A percentile compares a stretch with the other conserved stretches of the same genome.
Evolutionary conservation across 768 basidiomycete species (phyloP).

Genomic region (Lanmaoa pseudosensibilis): DNA sequence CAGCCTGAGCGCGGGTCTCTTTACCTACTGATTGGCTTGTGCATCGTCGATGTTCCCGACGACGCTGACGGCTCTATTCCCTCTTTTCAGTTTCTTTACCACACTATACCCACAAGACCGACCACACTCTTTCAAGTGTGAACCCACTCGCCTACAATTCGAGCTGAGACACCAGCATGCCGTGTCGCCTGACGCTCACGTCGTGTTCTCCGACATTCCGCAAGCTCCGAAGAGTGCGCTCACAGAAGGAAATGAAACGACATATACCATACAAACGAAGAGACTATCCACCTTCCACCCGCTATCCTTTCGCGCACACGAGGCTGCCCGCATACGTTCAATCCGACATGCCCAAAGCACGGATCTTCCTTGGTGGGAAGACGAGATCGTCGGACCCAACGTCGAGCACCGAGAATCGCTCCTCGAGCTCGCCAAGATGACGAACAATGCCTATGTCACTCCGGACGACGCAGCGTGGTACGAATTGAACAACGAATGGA

Average conservation of each 20-base stretch:
- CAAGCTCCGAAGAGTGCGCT: constrained; percentile 10
- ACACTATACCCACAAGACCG: constrained; percentile 7
- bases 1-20: constrained; percentile 1
- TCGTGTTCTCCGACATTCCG: constrained; percentile 55
- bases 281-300: constrained; percentile 43
- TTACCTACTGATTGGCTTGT: not conserved
- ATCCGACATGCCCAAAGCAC: constrained; percentile 47
- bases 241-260: constrained; percentile 16
- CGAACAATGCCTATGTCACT: constrained; percentile 83
- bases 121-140: not conserved
- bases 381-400: constrained; percentile 73
- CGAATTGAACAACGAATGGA: constrained; percentile 66
- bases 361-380: constrained; percentile 67
- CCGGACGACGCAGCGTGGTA: constrained; percentile 75
- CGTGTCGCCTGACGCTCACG: constrained; percentile 44
- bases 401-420: constrained; percentile 74
- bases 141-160: constrained; percentile 39
- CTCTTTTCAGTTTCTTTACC: constrained; percentile 35
- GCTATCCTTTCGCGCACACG: constrained; percentile 46
- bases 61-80: constrained; percentile 48
- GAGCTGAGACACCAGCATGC: constrained; percentile 65
- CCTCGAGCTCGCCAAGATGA: constrained; percentile 88
- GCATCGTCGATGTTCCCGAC: constrained; percentile 37
- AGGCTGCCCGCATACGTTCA: constrained; percentile 46
- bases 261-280: constrained; percentile 42